phyloP scores from a whole-genome alignment of 495 filamentous ascomycete genomes.

The Pseudevernia furfuracea region DNA sequence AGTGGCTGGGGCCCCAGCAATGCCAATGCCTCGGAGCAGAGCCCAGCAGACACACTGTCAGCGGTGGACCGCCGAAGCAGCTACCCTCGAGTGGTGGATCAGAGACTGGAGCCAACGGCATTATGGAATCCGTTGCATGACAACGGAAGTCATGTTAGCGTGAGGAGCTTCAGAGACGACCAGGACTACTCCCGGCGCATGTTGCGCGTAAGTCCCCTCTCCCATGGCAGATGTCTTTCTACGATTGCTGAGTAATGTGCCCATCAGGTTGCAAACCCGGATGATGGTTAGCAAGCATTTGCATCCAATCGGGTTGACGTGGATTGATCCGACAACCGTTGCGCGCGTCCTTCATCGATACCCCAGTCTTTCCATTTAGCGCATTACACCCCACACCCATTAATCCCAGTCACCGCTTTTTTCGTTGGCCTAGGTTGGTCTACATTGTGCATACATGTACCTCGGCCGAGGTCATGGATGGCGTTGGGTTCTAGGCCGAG shows the following conservation, averaged over 20 bases:
- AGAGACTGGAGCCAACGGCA: constrained; percentile 34
- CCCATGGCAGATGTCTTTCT: background rate
- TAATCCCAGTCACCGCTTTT: constrained; percentile 1
- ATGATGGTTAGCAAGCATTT: constrained; percentile 29
- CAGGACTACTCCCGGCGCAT: constrained; percentile 53
- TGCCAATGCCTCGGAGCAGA: constrained; percentile 23
- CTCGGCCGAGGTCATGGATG: constrained; percentile 12
- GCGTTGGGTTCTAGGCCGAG: constrained; percentile 13
- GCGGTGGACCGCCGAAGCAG: constrained; percentile 23
- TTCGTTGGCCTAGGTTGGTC: too few species aligned
- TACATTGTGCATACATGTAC: constrained; percentile 4
- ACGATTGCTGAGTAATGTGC: constrained; percentile 8
- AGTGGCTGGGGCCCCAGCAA: constrained; percentile 26
- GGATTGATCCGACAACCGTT: background rate
- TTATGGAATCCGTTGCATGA: constrained; percentile 37
- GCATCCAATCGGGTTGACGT: background rate
- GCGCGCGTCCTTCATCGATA: constrained; percentile 6
- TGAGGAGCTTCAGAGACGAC: constrained; percentile 47
- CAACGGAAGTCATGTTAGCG: constrained; percentile 44
- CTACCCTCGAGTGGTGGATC: constrained; percentile 35
- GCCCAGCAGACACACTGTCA: constrained; percentile 22
- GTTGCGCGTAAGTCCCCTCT: constrained; percentile 39
- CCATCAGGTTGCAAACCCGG: constrained; percentile 47
- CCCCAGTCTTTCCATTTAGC: constrained; percentile 2
- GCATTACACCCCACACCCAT: background rate